Base-by-base conservation (phyloP, 352 stramenopile genomes). In the Pythium aquatile region DNA sequence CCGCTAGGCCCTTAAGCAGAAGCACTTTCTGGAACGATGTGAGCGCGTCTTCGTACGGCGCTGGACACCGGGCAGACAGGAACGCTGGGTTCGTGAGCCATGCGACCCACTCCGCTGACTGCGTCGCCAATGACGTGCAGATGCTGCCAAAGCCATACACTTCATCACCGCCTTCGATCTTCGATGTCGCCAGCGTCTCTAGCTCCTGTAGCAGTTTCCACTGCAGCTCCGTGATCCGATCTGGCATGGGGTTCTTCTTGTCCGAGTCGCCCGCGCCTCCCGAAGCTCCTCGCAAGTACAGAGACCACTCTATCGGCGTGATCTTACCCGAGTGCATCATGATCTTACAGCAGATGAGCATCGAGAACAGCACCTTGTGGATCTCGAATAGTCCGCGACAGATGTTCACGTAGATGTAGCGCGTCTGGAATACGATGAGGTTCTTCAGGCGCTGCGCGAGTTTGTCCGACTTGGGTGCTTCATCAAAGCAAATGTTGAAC, bases 331-430 rank as follows among this genome's bases (percentile, higher is more conserved):
- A 73, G 65, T 98, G 68, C 11, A 96, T 72, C 63, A 98, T 73
- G 63, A 98, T 98, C 71, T 98, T 93, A 73, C 97, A 97, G 75
- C 89, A 97, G 46, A 98, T 98, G 44, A 97, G 83, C 66, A 96
- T 93, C 6, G 90, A 94, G 74, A 98, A 98, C 42, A 98, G 77
- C 17, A 97, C 76, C 63, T 98, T 98, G 75, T 97, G 90, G 58
- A 88, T 74, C 60, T 98, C 94, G 68, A 98, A 98, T 28, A 98
- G 78, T 0, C 94, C 94, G 20, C 94, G 83, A 63, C 91, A 98
- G 32, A 98, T 98, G 65, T 98, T 98, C 9, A 93, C 78, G 75
- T 98, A 98, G 55, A 98, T 96, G 48, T 96, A 88, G 6, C 79
- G 69, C 13, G 94, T 98, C 54, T 97, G 84, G 60, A 94, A 97